Evolutionary conservation across 225 moss, liverwort and hornwort species (phyloP), one percentile per base, ranked within the genome.

Genomic region (Takakia lepidozioides): DNA sequence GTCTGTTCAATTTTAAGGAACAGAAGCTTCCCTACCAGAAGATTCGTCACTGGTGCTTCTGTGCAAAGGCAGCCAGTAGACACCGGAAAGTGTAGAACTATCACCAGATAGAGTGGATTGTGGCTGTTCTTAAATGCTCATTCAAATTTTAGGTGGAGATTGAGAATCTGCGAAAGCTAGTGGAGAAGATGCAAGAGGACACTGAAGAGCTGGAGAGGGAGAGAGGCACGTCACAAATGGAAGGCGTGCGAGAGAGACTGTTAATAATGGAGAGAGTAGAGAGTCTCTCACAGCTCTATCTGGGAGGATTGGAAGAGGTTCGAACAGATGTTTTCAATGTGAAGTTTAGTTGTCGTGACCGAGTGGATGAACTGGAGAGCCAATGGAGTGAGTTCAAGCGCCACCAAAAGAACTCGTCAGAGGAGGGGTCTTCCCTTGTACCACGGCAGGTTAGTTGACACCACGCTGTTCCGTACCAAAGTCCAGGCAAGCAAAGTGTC

Each of bases 201-300:
- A 53, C 73, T 48, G 52, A 49, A 24, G 58, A 84, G 62, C 52
- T 82, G 46, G 80, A 84, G 65, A 75, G 48, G 52, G 82, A 67
- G 39, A 69, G 46, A 38, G 80, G 45, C 18, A 43, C 64, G 29
- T 61, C 60, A 22, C 71, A 85, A 10, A 73, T 62, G 63, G 80
- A 90, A 71, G 82, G 80, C 0, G 80, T 78, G 2, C 63, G 32
- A 51, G 95, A 90, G 46, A 78, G 78, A 54, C 63, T 83, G 67
- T 62, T 89, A 10, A 90, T 95, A 27, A 95, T 95, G 78, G 87
- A 95, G 48, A 68, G 85, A 14, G 71, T 95, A 6, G 95, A 90
- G 42, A 74, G 80, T 52, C 76, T 95, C 29, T 95, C 95, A 3
- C 84, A 85, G 48, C 71, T 90, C 3, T 90, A 90, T 66, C 55